Evolutionary conservation across 208 protist genomes (phyloP), one percentile per base, ranked within the genome.

Genomic region (Acanthamoeba sp.): DNA sequence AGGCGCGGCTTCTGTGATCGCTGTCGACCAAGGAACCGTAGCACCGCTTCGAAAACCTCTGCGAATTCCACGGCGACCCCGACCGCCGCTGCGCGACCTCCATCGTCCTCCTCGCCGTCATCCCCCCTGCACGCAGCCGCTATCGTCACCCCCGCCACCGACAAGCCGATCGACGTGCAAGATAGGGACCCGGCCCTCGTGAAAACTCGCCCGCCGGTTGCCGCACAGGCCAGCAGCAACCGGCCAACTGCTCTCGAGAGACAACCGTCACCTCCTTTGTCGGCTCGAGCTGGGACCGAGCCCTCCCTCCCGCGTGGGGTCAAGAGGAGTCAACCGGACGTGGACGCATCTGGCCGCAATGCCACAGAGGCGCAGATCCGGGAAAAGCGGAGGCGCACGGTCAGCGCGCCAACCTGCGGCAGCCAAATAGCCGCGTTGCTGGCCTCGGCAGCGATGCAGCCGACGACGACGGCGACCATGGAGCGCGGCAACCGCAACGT

Each of bases 1-100:
- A n/a, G 78, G 32, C 78, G 78, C 9, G 78, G 78, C n/a, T 87
- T 38, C 78, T 87, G 78, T 45, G 78, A 87, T 27, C 78, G 78
- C 29, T 87, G 78, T 27, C 78, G 78, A 5, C 78, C 78, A 18
- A 50, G 78, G 42, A 87, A 87, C 48, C 78, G 78, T 16, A 20
- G 78, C 38, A 38, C 73, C 24, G 24, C 73, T 0, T 18, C 73
- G 22, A 32, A 73, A 24, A 32, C 9, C 12, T 27, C 64, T 0
- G 34, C 34, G 16, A 73, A 32, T 24, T 14, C 29, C 16, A 6
- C 64, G 29, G 7, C 29, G 6, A 24, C 1, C 34, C 14, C 64
- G 1, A 5, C 38, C 73, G 22, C 38, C 24, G 12, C 73, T 52
- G 0, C 73, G 7, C 40, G 38, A 2, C 24, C 32, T 29, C 0